These are phyloP conservation scores for Russula griseocarnosa DNA, from an alignment of 768 basidiomycete species.

Conservation along the genomic window DNA sequence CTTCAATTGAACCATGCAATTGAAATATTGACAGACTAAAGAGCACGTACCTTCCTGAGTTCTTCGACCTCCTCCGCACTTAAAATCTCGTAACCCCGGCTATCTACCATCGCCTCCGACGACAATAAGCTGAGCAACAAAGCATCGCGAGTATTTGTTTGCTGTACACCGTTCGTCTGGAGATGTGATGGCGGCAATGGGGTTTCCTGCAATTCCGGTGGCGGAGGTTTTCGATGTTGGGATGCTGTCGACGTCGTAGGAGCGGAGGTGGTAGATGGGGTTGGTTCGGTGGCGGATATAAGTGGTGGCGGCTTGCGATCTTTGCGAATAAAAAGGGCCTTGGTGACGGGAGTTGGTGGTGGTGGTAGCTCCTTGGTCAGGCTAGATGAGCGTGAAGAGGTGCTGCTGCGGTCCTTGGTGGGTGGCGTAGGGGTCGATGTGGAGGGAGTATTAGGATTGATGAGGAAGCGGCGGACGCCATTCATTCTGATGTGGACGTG, in stretches of 20 bases:
- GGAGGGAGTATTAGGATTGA: constrained; percentile 17
- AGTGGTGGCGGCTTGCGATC: constrained; percentile 30
- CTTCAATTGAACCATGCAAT: neutral
- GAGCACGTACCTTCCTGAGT: constrained; percentile 56
- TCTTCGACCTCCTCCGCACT: constrained; percentile 68
- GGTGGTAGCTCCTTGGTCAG: constrained; percentile 21
- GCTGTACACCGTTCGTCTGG: constrained; percentile 11
- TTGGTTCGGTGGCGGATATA: constrained; percentile 29
- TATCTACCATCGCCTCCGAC: constrained; percentile 92
- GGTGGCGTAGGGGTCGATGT: neutral
- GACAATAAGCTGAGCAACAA: constrained; percentile 85
- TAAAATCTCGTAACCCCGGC: constrained; percentile 73
- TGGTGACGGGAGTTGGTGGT: constrained; percentile 21
- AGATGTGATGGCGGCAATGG: neutral
- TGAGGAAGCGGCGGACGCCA: constrained; percentile 36
- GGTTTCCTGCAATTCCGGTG: constrained; percentile 6
- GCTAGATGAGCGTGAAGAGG: constrained; percentile 30
- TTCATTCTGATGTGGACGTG: constrained; percentile 30
- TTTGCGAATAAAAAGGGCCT: constrained; percentile 29
- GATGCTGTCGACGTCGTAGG: constrained; percentile 9
- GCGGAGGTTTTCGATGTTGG: constrained; percentile 15
- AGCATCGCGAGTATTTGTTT: constrained; percentile 69
- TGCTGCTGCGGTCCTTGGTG: neutral
- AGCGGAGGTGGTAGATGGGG: constrained; percentile 31
- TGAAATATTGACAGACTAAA: neutral